Evolutionary conservation across 345 rosid species (phyloP).

Genomic region (Bretschneidera sinensis): DNA sequence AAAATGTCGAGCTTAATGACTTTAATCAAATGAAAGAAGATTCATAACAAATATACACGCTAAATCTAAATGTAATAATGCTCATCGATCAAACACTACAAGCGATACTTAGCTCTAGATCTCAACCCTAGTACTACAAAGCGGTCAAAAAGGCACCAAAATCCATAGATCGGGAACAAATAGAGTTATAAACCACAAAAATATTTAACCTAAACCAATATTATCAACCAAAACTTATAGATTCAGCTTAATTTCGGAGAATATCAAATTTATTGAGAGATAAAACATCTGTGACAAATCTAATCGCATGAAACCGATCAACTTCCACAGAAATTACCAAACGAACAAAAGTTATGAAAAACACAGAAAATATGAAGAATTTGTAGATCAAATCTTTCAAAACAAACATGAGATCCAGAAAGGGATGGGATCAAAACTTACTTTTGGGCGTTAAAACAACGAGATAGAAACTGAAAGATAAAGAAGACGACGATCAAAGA

Average conservation of each 20-base stretch:
- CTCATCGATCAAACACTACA: neutral
- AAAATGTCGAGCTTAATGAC: neutral
- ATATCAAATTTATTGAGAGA: no score
- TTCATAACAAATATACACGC: neutral
- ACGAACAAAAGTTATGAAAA: neutral
- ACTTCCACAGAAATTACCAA: neutral
- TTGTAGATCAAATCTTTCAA: neutral
- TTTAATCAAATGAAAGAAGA: neutral
- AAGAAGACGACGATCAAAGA: slow-evolving; percentile 14
- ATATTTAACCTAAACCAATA: no score
- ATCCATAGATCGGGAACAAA: slow-evolving; percentile 10
- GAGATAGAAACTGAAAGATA: slow-evolving; percentile 3
- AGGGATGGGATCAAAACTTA: neutral
- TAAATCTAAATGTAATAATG: neutral
- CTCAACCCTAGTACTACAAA: slow-evolving; percentile 15
- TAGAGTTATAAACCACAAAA: neutral
- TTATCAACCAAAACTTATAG: no score
- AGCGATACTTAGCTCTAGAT: slow-evolving; percentile 13
- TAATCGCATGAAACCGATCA: neutral
- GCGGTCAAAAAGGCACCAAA: slow-evolving; percentile 6
- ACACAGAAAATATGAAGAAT: neutral
- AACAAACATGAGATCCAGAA: neutral
- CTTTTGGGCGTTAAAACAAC: neutral
- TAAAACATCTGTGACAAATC: neutral
- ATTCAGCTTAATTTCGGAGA: neutral